phyloP scores from a whole-genome alignment of 2,329 filamentous ascomycete genomes.

The Verticillium nonalfalfae region DNA sequence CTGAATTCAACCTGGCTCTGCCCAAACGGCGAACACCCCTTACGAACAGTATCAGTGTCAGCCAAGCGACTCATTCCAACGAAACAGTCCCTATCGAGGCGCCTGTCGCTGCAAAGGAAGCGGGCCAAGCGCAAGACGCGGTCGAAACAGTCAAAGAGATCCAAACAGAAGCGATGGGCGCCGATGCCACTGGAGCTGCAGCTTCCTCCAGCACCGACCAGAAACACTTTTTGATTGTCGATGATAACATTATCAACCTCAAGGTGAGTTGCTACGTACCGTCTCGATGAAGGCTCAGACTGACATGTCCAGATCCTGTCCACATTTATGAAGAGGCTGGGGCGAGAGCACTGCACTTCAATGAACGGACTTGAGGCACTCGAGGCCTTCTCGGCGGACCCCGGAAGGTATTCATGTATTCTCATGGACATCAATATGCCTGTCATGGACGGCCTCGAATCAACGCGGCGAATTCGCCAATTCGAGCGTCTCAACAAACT shows the following conservation, averaged over 20 bases:
- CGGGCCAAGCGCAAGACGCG: too few species aligned
- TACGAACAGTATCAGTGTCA: neutral
- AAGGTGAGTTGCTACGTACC: slow-evolving; percentile 5
- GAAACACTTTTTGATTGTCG: slow-evolving; percentile 21
- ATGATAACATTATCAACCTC: slow-evolving; percentile 29
- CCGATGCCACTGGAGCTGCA: neutral
- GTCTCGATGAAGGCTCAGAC: neutral
- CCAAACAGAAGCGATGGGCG: too few species aligned
- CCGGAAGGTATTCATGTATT: slow-evolving; percentile 9
- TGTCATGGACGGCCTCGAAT: slow-evolving; percentile 33
- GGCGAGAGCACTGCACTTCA: slow-evolving; percentile 28
- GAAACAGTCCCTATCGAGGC: too few species aligned
- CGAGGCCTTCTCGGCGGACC: slow-evolving; percentile 12
- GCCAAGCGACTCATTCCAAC: too few species aligned
- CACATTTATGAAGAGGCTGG: slow-evolving; percentile 27
- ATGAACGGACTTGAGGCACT: slow-evolving; percentile 37
- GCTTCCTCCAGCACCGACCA: neutral
- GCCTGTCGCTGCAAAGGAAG: too few species aligned
- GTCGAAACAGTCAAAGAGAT: too few species aligned
- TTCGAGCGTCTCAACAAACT: slow-evolving; percentile 31
- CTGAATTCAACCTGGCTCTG: neutral
- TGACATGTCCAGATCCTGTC: slow-evolving; percentile 19
- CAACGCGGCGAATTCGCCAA: slow-evolving; percentile 31
- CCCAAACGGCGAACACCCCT: neutral
- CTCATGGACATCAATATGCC: slow-evolving; percentile 37